Base-by-base conservation (phyloP, 2,329 filamentous ascomycete species). In the Epichloe coenophiala region DNA sequence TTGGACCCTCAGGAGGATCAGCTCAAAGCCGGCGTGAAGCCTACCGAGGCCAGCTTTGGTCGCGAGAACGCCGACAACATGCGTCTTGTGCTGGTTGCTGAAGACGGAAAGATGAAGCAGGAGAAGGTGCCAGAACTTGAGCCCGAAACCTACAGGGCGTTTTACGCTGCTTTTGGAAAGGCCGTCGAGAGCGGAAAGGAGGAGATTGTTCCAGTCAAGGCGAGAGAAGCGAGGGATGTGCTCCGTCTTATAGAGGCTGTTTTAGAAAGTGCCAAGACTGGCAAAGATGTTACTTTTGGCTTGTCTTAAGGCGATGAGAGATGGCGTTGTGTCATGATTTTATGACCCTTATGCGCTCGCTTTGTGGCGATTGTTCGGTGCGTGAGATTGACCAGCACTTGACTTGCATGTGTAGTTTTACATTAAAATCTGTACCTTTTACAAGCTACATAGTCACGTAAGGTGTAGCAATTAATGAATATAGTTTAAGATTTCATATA, bases 1-100 rank as follows among this genome's bases (percentile, higher is more conserved):
- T 71, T 91, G 2, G 87, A 93, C 62, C 70, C 80, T 1, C 86
- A 91, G 65, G 87, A 93, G 68, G 78, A 82, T 51, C 84, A 88
- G 64, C 74, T 90, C 49, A 78, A 78, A 63, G 72, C 68, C 2
- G 86, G 86, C 8, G 65, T 77, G 57, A 75, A 72, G 62, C 80
- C 81, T 6, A 73, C 74, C 0, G 80, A 86, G 51, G 63, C 71
- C 3, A 75, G 69, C 3, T 90, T 87, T 60, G 87, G 83, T 2
- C 63, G 76, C 39, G 86, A 90, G 59, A 70, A 73, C 9, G 72
- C 76, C 39, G 71, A 73, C 56, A 76, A 78, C 49, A 81, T 83
- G 55, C 75, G 63, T 52, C 65, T 89, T 55, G 77, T 78, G 7
- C 70, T 77, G 4, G 64, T 83, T 2, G 69, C 72, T 8, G 69